These are phyloP conservation scores for Rhododendron ovatum DNA, from an alignment of 148 eudicot species.

Conservation along the genomic window DNA sequence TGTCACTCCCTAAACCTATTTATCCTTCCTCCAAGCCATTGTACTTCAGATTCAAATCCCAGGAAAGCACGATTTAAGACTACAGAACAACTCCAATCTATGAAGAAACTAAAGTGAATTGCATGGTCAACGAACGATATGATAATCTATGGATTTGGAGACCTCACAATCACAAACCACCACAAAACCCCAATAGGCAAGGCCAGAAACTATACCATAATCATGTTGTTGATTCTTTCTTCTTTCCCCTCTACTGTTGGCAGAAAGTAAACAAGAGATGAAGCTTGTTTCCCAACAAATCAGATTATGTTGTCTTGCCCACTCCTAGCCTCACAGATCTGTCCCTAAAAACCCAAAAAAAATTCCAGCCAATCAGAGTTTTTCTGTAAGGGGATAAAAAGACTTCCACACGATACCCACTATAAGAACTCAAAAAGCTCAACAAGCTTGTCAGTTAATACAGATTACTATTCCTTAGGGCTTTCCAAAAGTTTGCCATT, in stretches of 20 bases:
- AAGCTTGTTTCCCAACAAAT: background rate
- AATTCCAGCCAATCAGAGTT: background rate
- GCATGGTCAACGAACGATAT: background rate
- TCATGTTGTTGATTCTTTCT: constrained; percentile 1
- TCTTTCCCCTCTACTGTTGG: background rate
- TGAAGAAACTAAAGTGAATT: background rate
- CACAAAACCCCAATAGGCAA: background rate
- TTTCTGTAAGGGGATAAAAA: background rate
- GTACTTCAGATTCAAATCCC: background rate
- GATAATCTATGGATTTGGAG: background rate
- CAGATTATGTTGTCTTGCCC: background rate
- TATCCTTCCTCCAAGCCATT: constrained; percentile 5
- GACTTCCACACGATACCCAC: background rate
- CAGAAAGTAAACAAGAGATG: background rate
- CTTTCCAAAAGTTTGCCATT: background rate
- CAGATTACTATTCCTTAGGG: background rate
- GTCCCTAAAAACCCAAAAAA: background rate
- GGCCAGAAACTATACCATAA: constrained; percentile 3
- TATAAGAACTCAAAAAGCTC: background rate
- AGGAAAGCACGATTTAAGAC: background rate
- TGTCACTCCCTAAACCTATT: background rate
- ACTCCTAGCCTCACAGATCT: background rate
- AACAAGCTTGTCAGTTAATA: background rate
- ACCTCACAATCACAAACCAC: background rate
- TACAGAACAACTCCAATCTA: background rate